Base-by-base conservation (phyloP, 208 protist genomes). In the Trypanosoma lewisi region DNA sequence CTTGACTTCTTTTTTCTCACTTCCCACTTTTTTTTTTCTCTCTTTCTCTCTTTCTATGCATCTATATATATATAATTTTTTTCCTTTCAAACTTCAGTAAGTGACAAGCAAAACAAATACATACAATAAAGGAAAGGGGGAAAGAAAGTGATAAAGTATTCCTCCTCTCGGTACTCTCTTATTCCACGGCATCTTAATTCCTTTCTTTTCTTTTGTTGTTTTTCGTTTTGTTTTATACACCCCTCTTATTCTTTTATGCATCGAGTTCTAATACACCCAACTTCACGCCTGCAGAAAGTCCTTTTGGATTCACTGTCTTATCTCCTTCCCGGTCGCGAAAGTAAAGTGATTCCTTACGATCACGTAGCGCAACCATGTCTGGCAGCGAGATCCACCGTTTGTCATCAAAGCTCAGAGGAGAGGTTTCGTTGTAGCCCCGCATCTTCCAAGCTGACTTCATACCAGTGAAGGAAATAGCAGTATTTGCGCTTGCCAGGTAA, bases 331-430 rank as follows among this genome's bases (percentile, higher is more conserved):
- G 12, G 47, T 85, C 77, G 0, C 59, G 55, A 2, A 60, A 56
- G 58, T 86, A 93, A 19, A 93, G 70, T 4, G 55, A 30, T 19
- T 19, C 50, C 1, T 25, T n/a, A 17, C 58, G 55, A 2, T 68
- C 30, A 12, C 21, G 25, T 21, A 81, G 78, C 9, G 81, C 67
- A 16, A 73, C 63, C 2, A 67, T 60, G 34, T 89, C 82, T 19
- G 73, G 75, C 55, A 90, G 60, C 19, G 53, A 5, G 2, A 89
- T 64, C 85, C 79, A 95, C 25, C 82, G 82, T 8, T 49, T 71
- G 55, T 88, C 82, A 1, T 70, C 47, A 21, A 83, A 77, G 25
- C 48, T 66, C 28, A 51, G 23, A 34, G 31, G 63, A 5, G 47
- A 60, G 31, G 25, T 61, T 8, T 73, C 67, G 7, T n/a, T 36